Conservation (phyloP, 2,329 filamentous ascomycete species). For the Fusarium sp. region DNA sequence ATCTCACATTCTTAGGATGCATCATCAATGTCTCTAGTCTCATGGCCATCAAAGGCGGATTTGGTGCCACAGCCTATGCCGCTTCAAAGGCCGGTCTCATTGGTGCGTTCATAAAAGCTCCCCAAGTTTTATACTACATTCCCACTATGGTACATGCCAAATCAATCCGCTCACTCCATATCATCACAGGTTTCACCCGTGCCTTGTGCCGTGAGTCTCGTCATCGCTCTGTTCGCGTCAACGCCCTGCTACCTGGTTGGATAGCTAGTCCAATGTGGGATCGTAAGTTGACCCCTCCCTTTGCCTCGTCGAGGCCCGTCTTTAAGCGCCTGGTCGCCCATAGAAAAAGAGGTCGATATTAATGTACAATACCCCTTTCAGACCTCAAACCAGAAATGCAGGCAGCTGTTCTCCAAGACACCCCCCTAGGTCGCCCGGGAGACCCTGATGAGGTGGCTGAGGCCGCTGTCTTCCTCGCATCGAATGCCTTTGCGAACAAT, state of each 20-base stretch:
- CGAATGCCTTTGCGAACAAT: conserved; percentile 86
- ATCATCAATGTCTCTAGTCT: conserved; percentile 87
- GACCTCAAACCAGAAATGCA: conserved; percentile 54
- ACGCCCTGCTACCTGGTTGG: conserved; percentile 85
- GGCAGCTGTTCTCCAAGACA: conserved; percentile 58
- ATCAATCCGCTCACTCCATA: conserved; percentile 32
- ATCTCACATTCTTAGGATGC: conserved; percentile 58
- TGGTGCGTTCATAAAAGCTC: conserved; percentile 57
- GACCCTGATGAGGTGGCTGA: conserved; percentile 79
- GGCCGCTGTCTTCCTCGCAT: conserved; percentile 79
- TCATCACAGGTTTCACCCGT: conserved; percentile 70
- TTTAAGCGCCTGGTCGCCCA: conserved; percentile 12
- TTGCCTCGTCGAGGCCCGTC: conserved; percentile 19
- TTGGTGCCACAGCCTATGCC: conserved; percentile 78
- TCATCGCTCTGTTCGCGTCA: conserved; percentile 74
- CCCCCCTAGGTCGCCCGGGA: conserved; percentile 75
- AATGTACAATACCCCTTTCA: conserved; percentile 54
- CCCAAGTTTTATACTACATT: conserved; percentile 30
- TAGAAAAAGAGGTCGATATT: conserved; percentile 44
- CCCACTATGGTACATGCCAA: conserved; percentile 41
- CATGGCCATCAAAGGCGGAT: conserved; percentile 74
- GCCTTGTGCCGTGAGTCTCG: conserved; percentile 73
- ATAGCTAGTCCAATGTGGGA: conserved; percentile 83
- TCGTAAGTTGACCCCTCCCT: conserved; percentile 60
- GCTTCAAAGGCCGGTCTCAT: conserved; percentile 84